phyloP scores from a whole-genome alignment of 768 basidiomycete genomes.

The Mycena belliarum region DNA sequence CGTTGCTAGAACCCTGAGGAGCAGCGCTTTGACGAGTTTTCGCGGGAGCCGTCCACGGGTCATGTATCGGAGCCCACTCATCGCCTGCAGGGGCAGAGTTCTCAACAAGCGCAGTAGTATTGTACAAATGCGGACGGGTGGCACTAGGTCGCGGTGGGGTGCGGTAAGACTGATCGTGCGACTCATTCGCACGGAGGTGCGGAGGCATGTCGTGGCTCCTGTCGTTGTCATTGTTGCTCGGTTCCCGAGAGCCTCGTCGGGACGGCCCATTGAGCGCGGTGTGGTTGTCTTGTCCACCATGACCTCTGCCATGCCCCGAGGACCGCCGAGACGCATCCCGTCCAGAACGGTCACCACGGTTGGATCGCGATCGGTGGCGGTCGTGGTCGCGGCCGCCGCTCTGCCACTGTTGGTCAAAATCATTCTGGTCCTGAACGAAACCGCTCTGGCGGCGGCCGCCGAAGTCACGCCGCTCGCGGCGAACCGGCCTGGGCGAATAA shows the following conservation, averaged over 20 bases:
- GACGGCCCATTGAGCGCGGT: slow-evolving; percentile 5
- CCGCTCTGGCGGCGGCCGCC: slow-evolving; percentile 9
- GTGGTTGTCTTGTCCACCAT: slow-evolving; percentile 8
- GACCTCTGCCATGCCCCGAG: background rate
- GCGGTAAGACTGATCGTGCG: slow-evolving; percentile 14
- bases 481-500: background rate
- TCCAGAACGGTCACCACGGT: background rate
- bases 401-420: slow-evolving; percentile 6
- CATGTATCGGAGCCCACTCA: slow-evolving; percentile 3
- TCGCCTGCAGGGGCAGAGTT: slow-evolving; percentile 1
- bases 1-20: background rate
- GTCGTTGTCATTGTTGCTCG: background rate
- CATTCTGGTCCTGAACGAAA: slow-evolving; percentile 11
- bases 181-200: slow-evolving; percentile 12
- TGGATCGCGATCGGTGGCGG: no score
- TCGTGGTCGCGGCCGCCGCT: no score
- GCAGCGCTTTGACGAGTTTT: background rate
- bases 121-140: background rate
- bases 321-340: background rate
- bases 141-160: slow-evolving; percentile 1
- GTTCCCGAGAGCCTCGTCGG: slow-evolving; percentile 6
- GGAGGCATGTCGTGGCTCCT: slow-evolving; percentile 10
- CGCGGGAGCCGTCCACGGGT: background rate
- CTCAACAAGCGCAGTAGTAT: slow-evolving; percentile 2
- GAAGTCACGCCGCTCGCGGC: background rate